phyloP scores from a whole-genome alignment of 2,329 filamentous ascomycete genomes.

The Colletotrichum scovillei region DNA sequence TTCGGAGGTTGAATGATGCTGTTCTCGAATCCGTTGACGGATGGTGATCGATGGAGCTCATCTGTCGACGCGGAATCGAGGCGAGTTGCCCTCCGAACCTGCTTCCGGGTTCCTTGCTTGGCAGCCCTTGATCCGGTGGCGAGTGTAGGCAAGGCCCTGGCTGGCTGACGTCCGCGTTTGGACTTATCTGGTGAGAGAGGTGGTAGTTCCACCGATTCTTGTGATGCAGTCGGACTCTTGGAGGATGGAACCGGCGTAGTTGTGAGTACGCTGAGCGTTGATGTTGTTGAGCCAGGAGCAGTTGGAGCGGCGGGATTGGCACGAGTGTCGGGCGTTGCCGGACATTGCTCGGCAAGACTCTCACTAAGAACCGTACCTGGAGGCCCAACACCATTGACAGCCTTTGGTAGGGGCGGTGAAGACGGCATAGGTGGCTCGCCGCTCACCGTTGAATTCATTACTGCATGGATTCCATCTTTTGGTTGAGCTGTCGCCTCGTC shows the following conservation, averaged over 20 bases:
- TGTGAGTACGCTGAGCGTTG: constrained; percentile 53
- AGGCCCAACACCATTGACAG: neutral
- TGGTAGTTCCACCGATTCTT: constrained; percentile 42
- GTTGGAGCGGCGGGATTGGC: neutral
- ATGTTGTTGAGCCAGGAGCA: constrained; percentile 45
- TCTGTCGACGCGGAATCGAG: constrained; percentile 59
- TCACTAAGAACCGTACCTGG: neutral
- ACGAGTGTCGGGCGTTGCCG: neutral
- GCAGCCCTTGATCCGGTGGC: constrained; percentile 5
- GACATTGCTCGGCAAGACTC: neutral
- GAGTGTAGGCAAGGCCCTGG: neutral
- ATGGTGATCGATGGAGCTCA: constrained; percentile 57
- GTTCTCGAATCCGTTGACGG: constrained; percentile 50
- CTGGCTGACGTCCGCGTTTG: constrained; percentile 14
- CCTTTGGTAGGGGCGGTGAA: constrained; percentile 20
- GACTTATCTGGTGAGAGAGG: constrained; percentile 20
- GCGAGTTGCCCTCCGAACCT: constrained; percentile 38
- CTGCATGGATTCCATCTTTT: neutral
- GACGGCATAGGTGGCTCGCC: constrained; percentile 18
- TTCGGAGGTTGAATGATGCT: constrained; percentile 46
- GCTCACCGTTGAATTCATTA: neutral
- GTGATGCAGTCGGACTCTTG: constrained; percentile 49
- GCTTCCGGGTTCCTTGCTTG: constrained; percentile 36
- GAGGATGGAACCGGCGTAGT: constrained; percentile 51
- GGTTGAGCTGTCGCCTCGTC: neutral